Evolutionary conservation across 2,329 filamentous ascomycete species (phyloP).

Genomic region (Fusarium subtropicale): DNA sequence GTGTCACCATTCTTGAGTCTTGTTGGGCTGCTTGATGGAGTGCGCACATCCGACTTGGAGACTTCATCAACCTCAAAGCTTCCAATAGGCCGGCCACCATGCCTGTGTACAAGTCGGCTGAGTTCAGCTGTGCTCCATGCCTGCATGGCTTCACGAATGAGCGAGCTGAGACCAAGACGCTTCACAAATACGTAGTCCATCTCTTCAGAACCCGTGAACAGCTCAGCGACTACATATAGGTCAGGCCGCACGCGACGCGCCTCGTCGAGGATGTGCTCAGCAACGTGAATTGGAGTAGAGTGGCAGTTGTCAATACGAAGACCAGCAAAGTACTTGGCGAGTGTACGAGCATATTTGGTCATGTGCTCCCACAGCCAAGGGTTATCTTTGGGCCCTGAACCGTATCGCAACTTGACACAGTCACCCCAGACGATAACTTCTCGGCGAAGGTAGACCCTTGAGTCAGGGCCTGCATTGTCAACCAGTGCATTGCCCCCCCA

Average conservation of each 20-base stretch:
- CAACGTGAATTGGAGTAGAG: slow-evolving; percentile 93
- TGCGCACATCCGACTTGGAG: slow-evolving; percentile 67
- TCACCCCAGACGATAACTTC: slow-evolving; percentile 99
- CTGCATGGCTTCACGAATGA: slow-evolving; percentile 98
- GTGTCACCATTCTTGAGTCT: slow-evolving; percentile 38
- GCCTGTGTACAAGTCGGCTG: slow-evolving; percentile 90
- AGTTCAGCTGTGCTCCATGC: slow-evolving; percentile 95
- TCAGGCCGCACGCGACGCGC: slow-evolving; percentile 90
- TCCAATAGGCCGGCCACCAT: slow-evolving; percentile 93
- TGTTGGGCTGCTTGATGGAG: slow-evolving; percentile 49
- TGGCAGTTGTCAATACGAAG: slow-evolving; percentile 99
- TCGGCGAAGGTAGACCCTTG: slow-evolving; percentile 91
- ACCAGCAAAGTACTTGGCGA: slow-evolving; percentile 95
- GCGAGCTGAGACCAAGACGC: slow-evolving; percentile 86
- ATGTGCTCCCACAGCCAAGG: slow-evolving; percentile 97
- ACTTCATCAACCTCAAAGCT: slow-evolving; percentile 96
- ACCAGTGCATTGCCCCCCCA: slow-evolving; percentile 96
- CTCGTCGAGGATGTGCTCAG: slow-evolving; percentile 93
- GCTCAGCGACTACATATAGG: slow-evolving; percentile 90
- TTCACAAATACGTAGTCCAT: slow-evolving; percentile 98
- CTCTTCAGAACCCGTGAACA: slow-evolving; percentile 95
- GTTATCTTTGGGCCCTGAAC: slow-evolving; percentile 81
- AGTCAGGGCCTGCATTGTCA: slow-evolving; percentile 91
- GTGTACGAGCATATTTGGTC: slow-evolving; percentile 88
- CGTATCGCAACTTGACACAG: slow-evolving; percentile 96